Conservation (phyloP, 164 flowering plant genomes). For the Santalum album region DNA sequence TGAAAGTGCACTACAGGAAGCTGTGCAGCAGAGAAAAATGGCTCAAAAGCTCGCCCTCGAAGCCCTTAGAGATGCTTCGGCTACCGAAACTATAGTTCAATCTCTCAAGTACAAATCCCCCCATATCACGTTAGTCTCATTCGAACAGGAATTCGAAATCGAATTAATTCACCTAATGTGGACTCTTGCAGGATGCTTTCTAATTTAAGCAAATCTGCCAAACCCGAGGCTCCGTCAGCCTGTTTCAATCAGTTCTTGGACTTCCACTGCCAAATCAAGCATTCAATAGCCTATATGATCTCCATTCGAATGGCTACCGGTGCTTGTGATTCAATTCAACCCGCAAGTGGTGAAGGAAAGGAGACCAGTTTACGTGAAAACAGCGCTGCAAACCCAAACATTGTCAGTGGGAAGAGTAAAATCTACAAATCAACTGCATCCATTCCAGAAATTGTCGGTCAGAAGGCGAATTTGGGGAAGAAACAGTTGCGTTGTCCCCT, state of each 20-base stretch:
- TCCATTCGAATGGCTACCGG: slow-evolving; percentile 71
- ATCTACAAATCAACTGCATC: too few relatives aligned
- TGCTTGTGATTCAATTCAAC: slow-evolving; percentile 17
- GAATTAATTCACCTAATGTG: background rate
- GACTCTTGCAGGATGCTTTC: slow-evolving; percentile 55
- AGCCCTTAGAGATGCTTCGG: slow-evolving; percentile 80
- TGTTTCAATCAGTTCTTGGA: slow-evolving; percentile 76
- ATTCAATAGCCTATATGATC: slow-evolving; percentile 69
- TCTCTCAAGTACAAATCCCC: slow-evolving; percentile 51
- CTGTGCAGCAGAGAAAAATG: slow-evolving; percentile 64
- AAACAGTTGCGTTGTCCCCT: too few relatives aligned
- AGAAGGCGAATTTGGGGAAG: too few relatives aligned
- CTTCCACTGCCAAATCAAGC: slow-evolving; percentile 63
- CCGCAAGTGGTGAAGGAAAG: slow-evolving; percentile 21
- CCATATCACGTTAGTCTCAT: background rate
- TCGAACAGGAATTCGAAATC: too few relatives aligned
- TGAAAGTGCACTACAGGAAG: slow-evolving; percentile 48
- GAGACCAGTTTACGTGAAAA: too few relatives aligned
- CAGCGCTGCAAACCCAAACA: too few relatives aligned
- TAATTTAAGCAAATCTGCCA: slow-evolving; percentile 63
- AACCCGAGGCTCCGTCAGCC: slow-evolving; percentile 53
- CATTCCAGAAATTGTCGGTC: too few relatives aligned
- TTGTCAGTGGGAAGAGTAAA: too few relatives aligned
- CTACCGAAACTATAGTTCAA: slow-evolving; percentile 70
- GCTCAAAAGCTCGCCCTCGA: slow-evolving; percentile 81